A percentile compares a stretch with the other conserved stretches of the same genome.
Evolutionary conservation across 192 early-diverging fungal species (phyloP).

Genomic region (Umbelopsis sp.): DNA sequence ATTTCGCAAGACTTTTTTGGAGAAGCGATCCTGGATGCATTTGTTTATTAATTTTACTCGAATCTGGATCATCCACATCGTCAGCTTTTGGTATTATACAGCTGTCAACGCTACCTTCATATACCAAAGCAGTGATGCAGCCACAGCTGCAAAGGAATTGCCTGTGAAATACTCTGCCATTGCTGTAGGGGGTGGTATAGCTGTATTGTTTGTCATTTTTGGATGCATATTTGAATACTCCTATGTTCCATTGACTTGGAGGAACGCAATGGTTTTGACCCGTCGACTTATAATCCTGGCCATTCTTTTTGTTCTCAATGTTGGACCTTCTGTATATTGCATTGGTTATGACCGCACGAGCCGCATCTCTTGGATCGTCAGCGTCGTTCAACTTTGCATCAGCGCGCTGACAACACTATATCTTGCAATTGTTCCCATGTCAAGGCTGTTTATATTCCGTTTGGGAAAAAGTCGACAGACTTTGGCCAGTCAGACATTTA

Average conservation of each 20-base stretch:
- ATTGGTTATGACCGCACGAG: slow-evolving; percentile 48
- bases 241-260: slow-evolving; percentile 70
- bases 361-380: slow-evolving; percentile 57
- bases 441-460: slow-evolving; percentile 50
- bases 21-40: slow-evolving; percentile 84
- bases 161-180: slow-evolving; percentile 62
- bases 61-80: slow-evolving; percentile 85
- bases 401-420: slow-evolving; percentile 67
- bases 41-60: slow-evolving; percentile 84
- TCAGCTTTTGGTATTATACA: slow-evolving; percentile 80
- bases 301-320: slow-evolving; percentile 65
- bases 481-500: slow-evolving; percentile 63
- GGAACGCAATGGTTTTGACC: slow-evolving; percentile 53
- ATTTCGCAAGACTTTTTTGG: slow-evolving; percentile 84
- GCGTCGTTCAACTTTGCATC: slow-evolving; percentile 69
- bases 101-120: slow-evolving; percentile 68
- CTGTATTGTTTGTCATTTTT: slow-evolving; percentile 66
- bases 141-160: slow-evolving; percentile 40
- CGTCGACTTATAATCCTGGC: slow-evolving; percentile 59
- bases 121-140: slow-evolving; percentile 49
- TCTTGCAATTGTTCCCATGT: slow-evolving; percentile 68
- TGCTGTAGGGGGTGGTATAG: slow-evolving; percentile 69
- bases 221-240: slow-evolving; percentile 71
- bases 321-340: slow-evolving; percentile 67
- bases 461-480: slow-evolving; percentile 38